phyloP scores from a whole-genome alignment of 139 green algal species.

The Micractinium sp. region DNA sequence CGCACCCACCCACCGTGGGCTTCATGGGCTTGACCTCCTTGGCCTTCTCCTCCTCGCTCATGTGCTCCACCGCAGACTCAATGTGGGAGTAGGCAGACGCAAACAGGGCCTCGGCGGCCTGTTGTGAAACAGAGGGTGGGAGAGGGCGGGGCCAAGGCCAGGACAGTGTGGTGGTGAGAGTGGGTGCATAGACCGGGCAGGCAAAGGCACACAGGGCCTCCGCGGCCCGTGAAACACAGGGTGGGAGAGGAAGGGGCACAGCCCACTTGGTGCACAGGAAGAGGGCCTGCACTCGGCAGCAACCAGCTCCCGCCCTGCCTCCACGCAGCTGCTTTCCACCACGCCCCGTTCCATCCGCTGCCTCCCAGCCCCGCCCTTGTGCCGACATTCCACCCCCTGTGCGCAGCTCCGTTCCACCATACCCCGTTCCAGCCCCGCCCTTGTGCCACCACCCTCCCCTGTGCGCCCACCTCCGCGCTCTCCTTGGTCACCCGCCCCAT shows the following conservation, averaged over 20 bases:
- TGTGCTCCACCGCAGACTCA: constrained; percentile 14
- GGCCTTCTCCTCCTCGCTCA: constrained; percentile 50
- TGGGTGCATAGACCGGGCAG: background rate
- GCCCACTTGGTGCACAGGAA: too few species aligned
- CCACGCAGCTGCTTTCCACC: too few species aligned
- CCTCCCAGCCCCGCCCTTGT: too few species aligned
- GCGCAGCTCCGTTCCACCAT: too few species aligned
- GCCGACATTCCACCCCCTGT: too few species aligned
- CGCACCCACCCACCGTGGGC: constrained; percentile 30
- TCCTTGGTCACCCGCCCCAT: constrained; percentile 44
- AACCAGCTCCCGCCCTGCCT: too few species aligned
- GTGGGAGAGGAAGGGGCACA: too few species aligned
- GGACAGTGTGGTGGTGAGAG: background rate
- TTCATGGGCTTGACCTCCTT: constrained; percentile 51
- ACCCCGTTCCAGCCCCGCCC: too few species aligned
- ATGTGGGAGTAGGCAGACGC: constrained; percentile 38
- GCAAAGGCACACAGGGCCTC: background rate
- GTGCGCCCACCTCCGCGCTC: background rate
- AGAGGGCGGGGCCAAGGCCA: background rate
- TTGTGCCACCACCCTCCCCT: too few species aligned
- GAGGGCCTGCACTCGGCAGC: background rate
- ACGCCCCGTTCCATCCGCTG: too few species aligned
- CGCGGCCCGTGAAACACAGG: too few species aligned
- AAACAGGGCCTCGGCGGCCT: constrained; percentile 39
- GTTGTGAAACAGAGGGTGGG: background rate